Evolutionary conservation across 2,329 filamentous ascomycete species (phyloP).

Genomic region (Pseudogymnoascus sp.): DNA sequence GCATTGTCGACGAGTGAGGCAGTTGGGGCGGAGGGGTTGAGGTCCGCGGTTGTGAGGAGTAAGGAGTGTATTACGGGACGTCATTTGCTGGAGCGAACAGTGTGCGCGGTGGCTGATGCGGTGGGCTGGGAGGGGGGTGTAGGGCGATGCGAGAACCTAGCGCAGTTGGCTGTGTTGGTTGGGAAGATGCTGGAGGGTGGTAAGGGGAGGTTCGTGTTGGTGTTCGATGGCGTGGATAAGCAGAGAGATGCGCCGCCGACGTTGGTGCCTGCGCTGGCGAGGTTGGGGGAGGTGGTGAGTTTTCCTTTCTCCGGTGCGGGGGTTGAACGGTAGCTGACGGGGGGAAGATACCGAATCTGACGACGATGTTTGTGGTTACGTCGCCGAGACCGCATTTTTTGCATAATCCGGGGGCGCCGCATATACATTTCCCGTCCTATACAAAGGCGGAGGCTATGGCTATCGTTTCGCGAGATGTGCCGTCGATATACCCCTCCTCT

Average conservation of each 20-base stretch:
- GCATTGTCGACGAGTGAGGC: slow-evolving; percentile 35
- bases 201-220: slow-evolving; percentile 62
- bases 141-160: slow-evolving; percentile 69
- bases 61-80: slow-evolving; percentile 70
- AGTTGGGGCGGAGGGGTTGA: slow-evolving; percentile 35
- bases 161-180: slow-evolving; percentile 66
- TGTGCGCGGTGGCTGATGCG: slow-evolving; percentile 49
- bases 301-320: not conserved
- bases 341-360: slow-evolving; percentile 67
- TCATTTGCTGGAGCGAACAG: slow-evolving; percentile 66
- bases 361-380: slow-evolving; percentile 67
- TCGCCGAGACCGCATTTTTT: slow-evolving; percentile 61
- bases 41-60: slow-evolving; percentile 56
- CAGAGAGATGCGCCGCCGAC: slow-evolving; percentile 74
- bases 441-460: slow-evolving; percentile 68
- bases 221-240: slow-evolving; percentile 80
- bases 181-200: slow-evolving; percentile 45
- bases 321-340: slow-evolving; percentile 11
- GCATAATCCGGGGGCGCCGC: slow-evolving; percentile 59
- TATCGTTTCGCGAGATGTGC: slow-evolving; percentile 57
- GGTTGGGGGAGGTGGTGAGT: slow-evolving; percentile 71
- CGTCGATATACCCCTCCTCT: slow-evolving; percentile 34
- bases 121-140: slow-evolving; percentile 41
- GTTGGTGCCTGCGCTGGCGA: slow-evolving; percentile 69
- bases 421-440: slow-evolving; percentile 80